A percentile compares a stretch with the other conserved stretches of the same genome.
These are phyloP conservation scores for Austroboletus niveus DNA, from an alignment of 1,284 basidiomycete species.

Conservation along the genomic window DNA sequence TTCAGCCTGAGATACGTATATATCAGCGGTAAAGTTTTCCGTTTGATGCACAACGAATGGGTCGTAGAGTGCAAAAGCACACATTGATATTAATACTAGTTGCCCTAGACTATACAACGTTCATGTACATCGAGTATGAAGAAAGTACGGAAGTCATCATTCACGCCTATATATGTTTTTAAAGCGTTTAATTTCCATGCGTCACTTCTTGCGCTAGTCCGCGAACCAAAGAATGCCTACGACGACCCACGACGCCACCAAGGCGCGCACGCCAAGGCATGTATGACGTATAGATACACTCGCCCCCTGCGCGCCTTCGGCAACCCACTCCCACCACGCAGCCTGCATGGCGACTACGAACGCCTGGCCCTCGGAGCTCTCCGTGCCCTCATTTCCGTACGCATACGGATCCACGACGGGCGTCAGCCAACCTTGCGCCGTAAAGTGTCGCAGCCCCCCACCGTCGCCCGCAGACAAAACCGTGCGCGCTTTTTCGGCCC, in stretches of 20 bases:
- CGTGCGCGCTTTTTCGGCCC: conserved; percentile 56
- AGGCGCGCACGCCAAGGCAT: background rate
- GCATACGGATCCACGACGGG: conserved; percentile 72
- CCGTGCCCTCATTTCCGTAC: conserved; percentile 45
- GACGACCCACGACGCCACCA: background rate
- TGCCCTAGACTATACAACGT: too few species aligned
- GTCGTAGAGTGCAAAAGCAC: too few species aligned
- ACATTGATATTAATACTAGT: too few species aligned
- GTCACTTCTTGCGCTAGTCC: too few species aligned
- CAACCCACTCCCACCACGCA: conserved; percentile 70
- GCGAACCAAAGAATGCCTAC: too few species aligned
- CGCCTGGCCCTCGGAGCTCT: conserved; percentile 63
- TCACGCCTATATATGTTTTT: too few species aligned
- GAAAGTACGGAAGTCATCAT: too few species aligned
- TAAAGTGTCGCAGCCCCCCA: conserved; percentile 38
- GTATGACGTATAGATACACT: conserved; percentile 24
- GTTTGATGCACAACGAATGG: too few species aligned
- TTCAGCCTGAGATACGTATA: too few species aligned
- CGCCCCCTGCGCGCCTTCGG: conserved; percentile 46
- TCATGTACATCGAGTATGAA: too few species aligned
- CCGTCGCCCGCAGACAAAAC: conserved; percentile 41
- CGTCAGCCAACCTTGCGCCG: conserved; percentile 56
- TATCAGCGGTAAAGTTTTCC: too few species aligned
- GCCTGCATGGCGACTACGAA: conserved; percentile 72
- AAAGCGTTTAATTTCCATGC: too few species aligned